Evolutionary conservation across 345 rosid species (phyloP).

Genomic region (Aquilaria sinensis): DNA sequence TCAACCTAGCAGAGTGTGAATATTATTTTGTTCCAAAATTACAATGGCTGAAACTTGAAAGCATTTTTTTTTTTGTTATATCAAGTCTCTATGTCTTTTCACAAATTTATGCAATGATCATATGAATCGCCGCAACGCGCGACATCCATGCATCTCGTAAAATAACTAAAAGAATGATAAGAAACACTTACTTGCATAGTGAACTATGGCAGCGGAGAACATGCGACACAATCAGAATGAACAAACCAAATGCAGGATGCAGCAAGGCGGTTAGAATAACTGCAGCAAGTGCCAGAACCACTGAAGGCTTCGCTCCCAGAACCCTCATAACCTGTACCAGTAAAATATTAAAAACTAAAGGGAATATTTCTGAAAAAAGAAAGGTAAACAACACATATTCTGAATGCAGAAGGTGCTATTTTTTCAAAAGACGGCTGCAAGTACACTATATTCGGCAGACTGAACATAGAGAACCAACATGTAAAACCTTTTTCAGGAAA

Average conservation of each 20-base stretch:
- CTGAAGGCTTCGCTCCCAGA: conserved; percentile 51
- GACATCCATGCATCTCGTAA: no score
- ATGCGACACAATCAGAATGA: conserved; percentile 54
- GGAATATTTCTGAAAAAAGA: conserved; percentile 9
- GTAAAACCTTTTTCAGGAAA: conserved; percentile 1
- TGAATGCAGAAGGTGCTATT: no score
- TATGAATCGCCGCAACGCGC: no score
- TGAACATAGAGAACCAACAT: not conserved
- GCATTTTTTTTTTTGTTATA: no score
- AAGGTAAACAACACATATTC: conserved; percentile 1
- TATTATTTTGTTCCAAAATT: no score
- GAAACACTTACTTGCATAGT: conserved; percentile 54
- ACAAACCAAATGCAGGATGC: conserved; percentile 90
- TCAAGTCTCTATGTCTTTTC: no score
- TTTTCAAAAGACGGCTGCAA: conserved; percentile 2
- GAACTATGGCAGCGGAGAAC: conserved; percentile 72
- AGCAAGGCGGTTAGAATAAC: conserved; percentile 60
- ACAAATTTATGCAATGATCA: no score
- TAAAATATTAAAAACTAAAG: conserved; percentile 7
- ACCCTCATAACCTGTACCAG: conserved; percentile 59
- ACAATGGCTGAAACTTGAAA: no score
- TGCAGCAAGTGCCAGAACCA: conserved; percentile 47
- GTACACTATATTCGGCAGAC: not conserved
- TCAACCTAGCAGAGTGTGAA: no score
- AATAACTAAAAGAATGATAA: no score